Percentiles rank a stretch among this genome's conserved stretches.
Conservation (phyloP, 1,284 basidiomycete genomes). For the Heterobasidion parviporum region DNA sequence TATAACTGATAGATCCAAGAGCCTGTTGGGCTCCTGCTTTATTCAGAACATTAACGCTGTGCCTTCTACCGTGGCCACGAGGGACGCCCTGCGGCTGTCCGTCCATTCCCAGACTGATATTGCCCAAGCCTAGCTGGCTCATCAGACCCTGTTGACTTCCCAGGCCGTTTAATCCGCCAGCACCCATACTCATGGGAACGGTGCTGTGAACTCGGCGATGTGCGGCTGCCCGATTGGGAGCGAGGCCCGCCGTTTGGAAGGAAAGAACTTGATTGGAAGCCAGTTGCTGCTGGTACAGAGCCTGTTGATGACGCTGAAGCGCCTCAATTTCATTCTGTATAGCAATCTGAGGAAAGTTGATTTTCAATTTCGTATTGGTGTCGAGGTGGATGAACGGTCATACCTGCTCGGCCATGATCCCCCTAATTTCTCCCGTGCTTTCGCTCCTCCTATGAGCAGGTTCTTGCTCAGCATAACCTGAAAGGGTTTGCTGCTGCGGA, state of each 20-base stretch:
- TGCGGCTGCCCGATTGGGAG: slow-evolving; percentile 46
- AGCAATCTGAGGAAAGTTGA: slow-evolving; percentile 53
- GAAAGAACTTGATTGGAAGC: slow-evolving; percentile 69
- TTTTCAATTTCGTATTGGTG: slow-evolving; percentile 1
- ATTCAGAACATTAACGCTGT: slow-evolving; percentile 90
- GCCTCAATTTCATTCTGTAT: slow-evolving; percentile 88
- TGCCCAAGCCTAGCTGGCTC: slow-evolving; percentile 56
- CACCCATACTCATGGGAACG: slow-evolving; percentile 51
- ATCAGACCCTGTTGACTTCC: slow-evolving; percentile 44
- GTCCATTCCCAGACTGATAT: slow-evolving; percentile 55
- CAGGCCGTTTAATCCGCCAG: slow-evolving; percentile 31
- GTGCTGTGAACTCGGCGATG: slow-evolving; percentile 91
- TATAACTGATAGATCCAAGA: slow-evolving; percentile 45
- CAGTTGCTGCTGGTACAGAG: slow-evolving; percentile 80
- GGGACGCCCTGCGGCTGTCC: slow-evolving; percentile 58
- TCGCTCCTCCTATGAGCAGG: slow-evolving; percentile 47
- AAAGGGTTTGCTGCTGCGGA: slow-evolving; percentile 58
- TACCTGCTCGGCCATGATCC: slow-evolving; percentile 89
- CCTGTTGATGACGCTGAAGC: slow-evolving; percentile 83
- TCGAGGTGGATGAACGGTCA: slow-evolving; percentile 7
- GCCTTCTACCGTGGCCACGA: slow-evolving; percentile 84
- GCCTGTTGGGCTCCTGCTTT: slow-evolving; percentile 46
- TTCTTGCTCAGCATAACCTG: slow-evolving; percentile 30
- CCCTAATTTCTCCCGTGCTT: slow-evolving; percentile 65
- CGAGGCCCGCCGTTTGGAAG: slow-evolving; percentile 63